A percentile compares a stretch with the other conserved stretches of the same genome.
These are phyloP conservation scores for Paraphaeosphaeria minitans DNA, from an alignment of 2,329 filamentous ascomycete genomes.

Conservation along the genomic window DNA sequence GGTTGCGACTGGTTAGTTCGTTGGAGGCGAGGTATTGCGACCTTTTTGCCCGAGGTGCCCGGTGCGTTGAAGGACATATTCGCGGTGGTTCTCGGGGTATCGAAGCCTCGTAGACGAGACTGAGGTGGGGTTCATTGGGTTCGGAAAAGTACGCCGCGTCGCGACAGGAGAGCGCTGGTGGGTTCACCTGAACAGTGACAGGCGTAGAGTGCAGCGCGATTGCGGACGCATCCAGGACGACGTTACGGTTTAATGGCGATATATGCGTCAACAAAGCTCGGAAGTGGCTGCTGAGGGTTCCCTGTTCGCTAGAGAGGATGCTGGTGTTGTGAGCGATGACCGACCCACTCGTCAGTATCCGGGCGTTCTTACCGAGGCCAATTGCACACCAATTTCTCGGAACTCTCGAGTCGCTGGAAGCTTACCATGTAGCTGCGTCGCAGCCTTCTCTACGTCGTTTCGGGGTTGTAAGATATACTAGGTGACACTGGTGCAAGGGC, in stretches of 20 bases:
- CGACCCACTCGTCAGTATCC: background rate
- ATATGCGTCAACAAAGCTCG: no score
- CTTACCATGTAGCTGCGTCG: background rate
- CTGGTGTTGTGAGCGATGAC: background rate
- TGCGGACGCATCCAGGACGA: background rate
- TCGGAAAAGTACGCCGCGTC: background rate
- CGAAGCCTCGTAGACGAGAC: background rate
- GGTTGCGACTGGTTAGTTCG: conserved; percentile 17
- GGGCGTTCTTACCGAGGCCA: no score
- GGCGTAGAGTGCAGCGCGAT: background rate
- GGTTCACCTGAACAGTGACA: background rate
- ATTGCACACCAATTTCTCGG: no score
- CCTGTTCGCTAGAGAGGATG: background rate
- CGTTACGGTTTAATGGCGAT: background rate
- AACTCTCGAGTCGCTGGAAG: background rate
- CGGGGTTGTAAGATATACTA: background rate
- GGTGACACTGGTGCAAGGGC: background rate
- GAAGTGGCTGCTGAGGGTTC: background rate
- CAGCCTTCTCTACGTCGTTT: background rate
- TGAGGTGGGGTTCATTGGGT: background rate
- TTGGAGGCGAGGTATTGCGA: conserved; percentile 41
- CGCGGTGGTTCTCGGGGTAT: background rate
- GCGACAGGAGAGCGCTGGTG: background rate
- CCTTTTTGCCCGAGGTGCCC: conserved; percentile 23
- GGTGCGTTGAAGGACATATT: conserved; percentile 15